Evolutionary conservation across 2,329 filamentous ascomycete genomes (phyloP), one percentile per base, ranked within the genome.

Genomic region (Catunica adiposa): DNA sequence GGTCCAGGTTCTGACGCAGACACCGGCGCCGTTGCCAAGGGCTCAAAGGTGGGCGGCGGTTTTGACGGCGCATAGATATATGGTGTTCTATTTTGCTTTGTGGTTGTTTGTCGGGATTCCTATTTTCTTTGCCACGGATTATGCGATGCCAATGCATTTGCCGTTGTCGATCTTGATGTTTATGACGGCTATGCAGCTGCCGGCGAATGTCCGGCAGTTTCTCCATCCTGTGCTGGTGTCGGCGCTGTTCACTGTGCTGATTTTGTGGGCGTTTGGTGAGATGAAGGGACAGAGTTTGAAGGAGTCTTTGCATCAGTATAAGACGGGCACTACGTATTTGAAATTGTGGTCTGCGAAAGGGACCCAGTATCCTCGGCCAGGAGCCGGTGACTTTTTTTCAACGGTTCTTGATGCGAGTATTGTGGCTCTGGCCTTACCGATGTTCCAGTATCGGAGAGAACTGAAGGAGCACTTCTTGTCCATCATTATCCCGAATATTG

Each of bases 381-480:
- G 78, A 6, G 77, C 78, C 0, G 78, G 76, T 20, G 77, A 82
- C 60, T 62, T 81, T 22, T 73, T 81, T 58, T 66, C 69, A 59
- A 75, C 71, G 44, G 64, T 75, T 4, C 70, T 82, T 1, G 78
- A 82, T 61, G 77, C 76, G 5, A 71, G 70, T 59, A 81, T 82
- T 60, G 74, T 81, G 0, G 70, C 76, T 1, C 70, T 82, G 2
- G 77, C 78, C 1, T 65, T 82, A 17, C 77, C 78, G 0, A 81
- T 81, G 76, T 80, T 75, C 63, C 73, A 75, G 56, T 80, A 80
- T 65, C 73, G 77, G 2, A 69, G 72, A 40, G 77, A 81, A 66
- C 69, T 82, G 14, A 67, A 68, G 22, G 64, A 67, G 15, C 75
- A 79, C 64, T 77, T 79, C 61, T 61, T 72, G 42, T 70, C 73